Base-by-base conservation (phyloP, 108 stramenopile species). In the Cylindrotheca fusiformis region DNA sequence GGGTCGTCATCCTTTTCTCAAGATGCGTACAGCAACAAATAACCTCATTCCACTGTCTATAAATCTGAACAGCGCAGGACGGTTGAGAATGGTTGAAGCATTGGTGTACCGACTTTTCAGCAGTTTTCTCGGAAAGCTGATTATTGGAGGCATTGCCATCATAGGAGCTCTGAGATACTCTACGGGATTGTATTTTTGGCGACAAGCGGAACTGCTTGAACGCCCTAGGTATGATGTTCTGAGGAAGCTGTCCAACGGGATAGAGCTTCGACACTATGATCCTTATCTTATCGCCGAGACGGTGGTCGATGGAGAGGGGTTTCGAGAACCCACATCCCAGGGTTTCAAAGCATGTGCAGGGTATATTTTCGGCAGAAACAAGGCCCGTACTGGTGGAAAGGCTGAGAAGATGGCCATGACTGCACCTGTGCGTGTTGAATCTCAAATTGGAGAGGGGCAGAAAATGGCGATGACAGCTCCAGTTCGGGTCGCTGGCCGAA, bases 401-500 rank as follows among this genome's bases (percentile, higher is more conserved):
- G 10, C 46, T 22, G 78, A 79, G 45, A 79, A 79, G 50, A 81
- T 81, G 80, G 69, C 73, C 14, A 81, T 81, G 80, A 82, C 80
- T 1, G 77, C 80, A 30, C 80, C 80, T 0, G 80, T 82, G 0
- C 63, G 78, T 50, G 65, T 67, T 2, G 60, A 63, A 17, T 6
- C 10, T 10, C 6, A 6, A 10, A 14, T 41, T 10, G 78, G 67
- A 4, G 46, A 27, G 14, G 48, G 56, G 30, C 77, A 80, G 60
- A 80, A 75, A 59, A 84, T 84, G 79, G 77, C 77, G 36, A 84
- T 84, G 83, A 84, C 82, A 6, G 76, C 82, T 10, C 82, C 82
- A 2, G 82, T 83, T 0, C 68, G 82, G 25, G 55, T 66, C 46
- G 29, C 49, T 14, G 76, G 76, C 55, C 59, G 65, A 21, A 54